Percentiles rank a stretch among this genome's conserved stretches.
Conservation (phyloP, 176 grass and related monocot genomes). For the Cymbopogon citratus region DNA sequence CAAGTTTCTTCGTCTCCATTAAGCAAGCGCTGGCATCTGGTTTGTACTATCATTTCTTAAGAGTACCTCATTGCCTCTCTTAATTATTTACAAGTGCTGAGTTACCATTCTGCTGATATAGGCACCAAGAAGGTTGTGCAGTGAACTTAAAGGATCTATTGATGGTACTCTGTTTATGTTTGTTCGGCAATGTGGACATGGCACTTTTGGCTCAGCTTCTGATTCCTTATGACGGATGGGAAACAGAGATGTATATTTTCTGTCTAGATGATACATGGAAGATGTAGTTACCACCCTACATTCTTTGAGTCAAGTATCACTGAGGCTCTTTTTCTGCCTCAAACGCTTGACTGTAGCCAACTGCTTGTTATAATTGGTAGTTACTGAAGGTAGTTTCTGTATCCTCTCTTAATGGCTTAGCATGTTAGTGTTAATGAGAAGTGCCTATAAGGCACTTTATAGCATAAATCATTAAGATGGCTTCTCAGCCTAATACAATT, state of each 20-base stretch:
- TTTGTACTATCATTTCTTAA: constrained; percentile 40
- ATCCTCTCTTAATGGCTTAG: constrained; percentile 28
- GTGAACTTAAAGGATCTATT: constrained; percentile 50
- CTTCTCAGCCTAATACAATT: constrained; percentile 5
- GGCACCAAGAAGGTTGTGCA: constrained; percentile 88
- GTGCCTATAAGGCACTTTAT: constrained; percentile 10
- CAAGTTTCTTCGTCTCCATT: constrained; percentile 63
- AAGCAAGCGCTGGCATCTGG: constrained; percentile 92
- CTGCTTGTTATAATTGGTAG: constrained; percentile 34
- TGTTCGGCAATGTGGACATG: constrained; percentile 69
- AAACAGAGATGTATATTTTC: constrained; percentile 40
- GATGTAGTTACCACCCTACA: constrained; percentile 42
- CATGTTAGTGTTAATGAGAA: constrained; percentile 25
- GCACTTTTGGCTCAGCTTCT: constrained; percentile 73
- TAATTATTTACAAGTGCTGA: constrained; percentile 21
- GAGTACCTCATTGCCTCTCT: constrained; percentile 14
- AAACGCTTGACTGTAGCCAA: constrained; percentile 30
- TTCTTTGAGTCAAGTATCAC: constrained; percentile 41
- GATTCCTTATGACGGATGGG: constrained; percentile 65
- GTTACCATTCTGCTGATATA: constrained; percentile 38
- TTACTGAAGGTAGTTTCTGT: constrained; percentile 54
- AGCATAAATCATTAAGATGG: not conserved
- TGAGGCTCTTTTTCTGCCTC: constrained; percentile 36
- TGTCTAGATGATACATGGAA: constrained; percentile 40
- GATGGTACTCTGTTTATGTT: constrained; percentile 65